Conservation (phyloP, 805 yeast genomes). For the Lachancea fermentati region DNA sequence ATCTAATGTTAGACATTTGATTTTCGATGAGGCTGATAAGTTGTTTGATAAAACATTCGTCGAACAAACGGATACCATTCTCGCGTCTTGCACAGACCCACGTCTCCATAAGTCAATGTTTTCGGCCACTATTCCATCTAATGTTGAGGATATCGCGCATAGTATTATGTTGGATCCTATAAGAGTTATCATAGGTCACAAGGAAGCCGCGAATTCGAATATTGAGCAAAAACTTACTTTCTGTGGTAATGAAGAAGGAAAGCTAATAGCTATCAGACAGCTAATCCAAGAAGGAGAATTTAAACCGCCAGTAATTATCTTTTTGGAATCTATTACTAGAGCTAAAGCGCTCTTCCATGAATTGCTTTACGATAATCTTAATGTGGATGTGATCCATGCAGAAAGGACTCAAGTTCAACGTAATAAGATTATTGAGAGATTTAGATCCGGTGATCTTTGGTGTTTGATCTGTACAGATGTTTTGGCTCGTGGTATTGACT, state of each 20-base stretch:
- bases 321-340: conserved; percentile 84
- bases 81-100: conserved; percentile 40
- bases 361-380: conserved; percentile 80
- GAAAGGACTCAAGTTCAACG: conserved; percentile 88
- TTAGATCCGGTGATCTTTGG: conserved; percentile 90
- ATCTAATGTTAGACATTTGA: conserved; percentile 60
- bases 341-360: conserved; percentile 96
- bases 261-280: conserved; percentile 83
- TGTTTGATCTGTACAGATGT: conserved; percentile 95
- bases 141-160: conserved; percentile 82
- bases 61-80: conserved; percentile 83
- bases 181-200: conserved; percentile 84
- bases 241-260: conserved; percentile 96
- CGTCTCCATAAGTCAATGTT: conserved; percentile 68
- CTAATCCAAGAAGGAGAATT: conserved; percentile 78
- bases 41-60: conserved; percentile 81
- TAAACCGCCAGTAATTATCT: conserved; percentile 88
- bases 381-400: conserved; percentile 94
- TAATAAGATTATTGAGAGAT: conserved; percentile 74
- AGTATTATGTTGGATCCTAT: conserved; percentile 80
- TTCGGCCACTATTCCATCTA: conserved; percentile 93
- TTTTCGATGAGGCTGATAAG: conserved; percentile 95
- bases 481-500: conserved; percentile 93
- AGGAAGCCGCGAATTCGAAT: conserved; percentile 82
- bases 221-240: conserved; percentile 79